Evolutionary conservation across 2,329 filamentous ascomycete genomes (phyloP).

Genomic region (Fusarium verrucosum): DNA sequence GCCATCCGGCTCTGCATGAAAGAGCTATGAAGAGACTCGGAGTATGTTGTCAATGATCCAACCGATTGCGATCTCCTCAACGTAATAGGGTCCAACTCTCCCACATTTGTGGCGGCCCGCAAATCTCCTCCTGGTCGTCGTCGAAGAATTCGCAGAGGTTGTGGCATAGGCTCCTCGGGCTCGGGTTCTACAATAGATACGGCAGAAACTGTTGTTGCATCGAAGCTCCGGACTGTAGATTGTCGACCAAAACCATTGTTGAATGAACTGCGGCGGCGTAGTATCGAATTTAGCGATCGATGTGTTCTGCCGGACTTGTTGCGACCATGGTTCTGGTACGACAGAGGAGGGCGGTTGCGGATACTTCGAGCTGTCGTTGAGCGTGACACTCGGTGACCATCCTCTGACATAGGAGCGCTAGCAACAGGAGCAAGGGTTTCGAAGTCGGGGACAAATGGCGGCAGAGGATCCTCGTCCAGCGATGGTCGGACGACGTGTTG

Average conservation of each 20-base stretch:
- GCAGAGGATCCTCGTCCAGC: conserved; percentile 53
- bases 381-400: conserved; percentile 47
- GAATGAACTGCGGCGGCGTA: conserved; percentile 67
- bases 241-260: conserved; percentile 63
- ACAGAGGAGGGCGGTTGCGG: conserved; percentile 44
- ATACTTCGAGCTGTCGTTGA: conserved; percentile 40
- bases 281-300: conserved; percentile 60
- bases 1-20: conserved; percentile 56
- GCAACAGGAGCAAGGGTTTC: conserved; percentile 50
- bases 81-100: conserved; percentile 63
- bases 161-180: conserved; percentile 52
- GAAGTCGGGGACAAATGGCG: conserved; percentile 60
- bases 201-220: conserved; percentile 63
- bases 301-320: conserved; percentile 61
- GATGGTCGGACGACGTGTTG: conserved; percentile 54
- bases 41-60: conserved; percentile 67
- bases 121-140: conserved; percentile 80
- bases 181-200: conserved; percentile 60
- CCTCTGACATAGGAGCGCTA: conserved; percentile 46
- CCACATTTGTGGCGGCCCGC: conserved; percentile 71
- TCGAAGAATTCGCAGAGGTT: conserved; percentile 71
- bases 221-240: conserved; percentile 67
- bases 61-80: conserved; percentile 66
- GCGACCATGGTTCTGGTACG: conserved; percentile 53
- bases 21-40: conserved; percentile 68